Evolutionary conservation across 176 grass and related monocot genomes (phyloP).

Genomic region (Chrysopogon serrulatus): DNA sequence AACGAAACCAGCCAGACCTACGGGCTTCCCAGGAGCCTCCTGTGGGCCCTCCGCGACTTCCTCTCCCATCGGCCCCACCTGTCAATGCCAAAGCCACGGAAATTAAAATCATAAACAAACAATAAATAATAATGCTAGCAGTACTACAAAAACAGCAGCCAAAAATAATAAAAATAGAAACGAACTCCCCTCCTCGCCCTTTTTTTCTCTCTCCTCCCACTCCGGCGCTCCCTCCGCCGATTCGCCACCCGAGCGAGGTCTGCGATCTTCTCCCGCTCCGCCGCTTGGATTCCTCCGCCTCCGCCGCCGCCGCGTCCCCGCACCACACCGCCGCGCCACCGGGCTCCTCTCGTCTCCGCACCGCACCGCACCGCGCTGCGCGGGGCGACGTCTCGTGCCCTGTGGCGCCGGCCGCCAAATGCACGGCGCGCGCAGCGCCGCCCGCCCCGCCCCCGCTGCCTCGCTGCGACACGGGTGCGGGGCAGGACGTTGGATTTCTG

Average conservation of each 20-base stretch:
- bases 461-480: constrained; percentile 28
- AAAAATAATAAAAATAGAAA: constrained; percentile 14
- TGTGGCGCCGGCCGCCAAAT: constrained; percentile 2
- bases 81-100: neutral
- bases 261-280: neutral
- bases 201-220: constrained; percentile 4
- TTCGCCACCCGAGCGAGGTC: neutral
- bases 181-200: neutral
- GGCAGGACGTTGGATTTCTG: constrained; percentile 1
- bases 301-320: neutral
- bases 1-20: neutral
- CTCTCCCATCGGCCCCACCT: neutral
- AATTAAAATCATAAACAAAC: neutral
- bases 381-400: neutral
- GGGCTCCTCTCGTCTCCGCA: neutral
- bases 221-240: constrained; percentile 33
- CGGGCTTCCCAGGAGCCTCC: neutral
- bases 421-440: constrained; percentile 19
- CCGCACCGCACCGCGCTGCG: neutral
- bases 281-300: neutral
- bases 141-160: neutral
- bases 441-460: constrained; percentile 22
- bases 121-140: neutral
- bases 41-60: constrained; percentile 29
- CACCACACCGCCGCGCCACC: neutral